Evolutionary conservation across 768 basidiomycete genomes (phyloP).

Genomic region (Suillus hirtellus): DNA sequence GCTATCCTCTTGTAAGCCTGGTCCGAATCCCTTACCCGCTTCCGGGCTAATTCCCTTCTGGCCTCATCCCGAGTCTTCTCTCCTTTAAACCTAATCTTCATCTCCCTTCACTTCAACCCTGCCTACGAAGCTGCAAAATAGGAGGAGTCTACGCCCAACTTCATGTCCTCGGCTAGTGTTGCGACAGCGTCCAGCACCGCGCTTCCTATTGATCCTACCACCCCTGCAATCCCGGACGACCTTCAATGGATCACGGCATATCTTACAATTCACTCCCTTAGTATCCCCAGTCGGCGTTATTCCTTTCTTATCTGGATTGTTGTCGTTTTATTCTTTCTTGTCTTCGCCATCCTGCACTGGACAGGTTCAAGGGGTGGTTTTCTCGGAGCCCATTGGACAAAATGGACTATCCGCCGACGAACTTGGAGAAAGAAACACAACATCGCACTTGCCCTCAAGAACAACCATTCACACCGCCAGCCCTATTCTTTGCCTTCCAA

Average conservation of each 20-base stretch:
- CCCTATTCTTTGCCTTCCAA: constrained; percentile 59
- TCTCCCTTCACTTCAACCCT: neutral
- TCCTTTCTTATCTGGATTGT: constrained; percentile 61
- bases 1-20: neutral
- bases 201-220: constrained; percentile 39
- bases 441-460: constrained; percentile 34
- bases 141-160: neutral
- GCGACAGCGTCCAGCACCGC: constrained; percentile 12
- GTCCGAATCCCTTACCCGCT: neutral
- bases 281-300: constrained; percentile 52
- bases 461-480: constrained; percentile 39
- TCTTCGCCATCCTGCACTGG: constrained; percentile 44
- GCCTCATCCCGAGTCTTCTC: neutral
- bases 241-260: constrained; percentile 58
- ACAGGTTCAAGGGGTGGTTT: constrained; percentile 42
- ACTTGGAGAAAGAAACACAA: constrained; percentile 56
- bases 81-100: neutral
- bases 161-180: constrained; percentile 9
- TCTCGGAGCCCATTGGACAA: constrained; percentile 54
- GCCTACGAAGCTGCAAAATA: neutral
- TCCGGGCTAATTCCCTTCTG: neutral
- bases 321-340: constrained; percentile 43
- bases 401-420: constrained; percentile 56
- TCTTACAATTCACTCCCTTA: constrained; percentile 55
- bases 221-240: constrained; percentile 44